Evolutionary conservation across 2,329 filamentous ascomycete species (phyloP), one percentile per base, ranked within the genome.

Genomic region (Diaporthe vexans): DNA sequence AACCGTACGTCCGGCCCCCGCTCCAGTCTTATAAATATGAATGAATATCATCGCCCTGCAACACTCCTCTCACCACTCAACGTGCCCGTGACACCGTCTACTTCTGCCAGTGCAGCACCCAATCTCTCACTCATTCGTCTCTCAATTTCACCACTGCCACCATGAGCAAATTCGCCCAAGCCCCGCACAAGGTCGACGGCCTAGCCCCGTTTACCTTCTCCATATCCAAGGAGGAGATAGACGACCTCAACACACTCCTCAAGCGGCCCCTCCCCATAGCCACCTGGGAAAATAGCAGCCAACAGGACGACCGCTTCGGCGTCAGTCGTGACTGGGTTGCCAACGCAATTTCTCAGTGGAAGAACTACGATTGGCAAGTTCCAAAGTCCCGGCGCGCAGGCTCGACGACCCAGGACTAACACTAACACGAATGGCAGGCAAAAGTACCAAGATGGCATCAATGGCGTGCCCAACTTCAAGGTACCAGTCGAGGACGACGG

Each of bases 401-500:
- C 1, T 4, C 21, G 35, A 13, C 21, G 9, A 24, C 8, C 46
- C 46, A 8, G 26, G 33, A 8, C 63, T 67, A 19, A 67, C 13
- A 8, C 63, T 67, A 19, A 67, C 13, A 4, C 10, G 13, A 3
- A 19, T 6, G 19, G 6, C 29, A 67, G 87, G 88, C 86, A 84
- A 17, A 78, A 79, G 52, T 78, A 78, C 19, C 77, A 81, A 46
- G 69, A 73, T 4, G 63, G 63, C 4, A 85, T 90, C 79, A 89
- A 89, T 79, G 82, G 81, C 5, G 85, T 87, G 68, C 86, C 86
- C 0, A 86, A 89, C 78, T 89, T 85, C 82, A 86, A 81, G 24
- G 78, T 82, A 0, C 73, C 78, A 0, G 81, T 88, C 57, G 78
- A 82, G 2, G 83, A 86, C 46, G 81, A 84, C 3, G 74, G 77